Evolutionary conservation across 257 asterid species (phyloP), one percentile per base, ranked within the genome.

Genomic region (Przewalskia tangutica): DNA sequence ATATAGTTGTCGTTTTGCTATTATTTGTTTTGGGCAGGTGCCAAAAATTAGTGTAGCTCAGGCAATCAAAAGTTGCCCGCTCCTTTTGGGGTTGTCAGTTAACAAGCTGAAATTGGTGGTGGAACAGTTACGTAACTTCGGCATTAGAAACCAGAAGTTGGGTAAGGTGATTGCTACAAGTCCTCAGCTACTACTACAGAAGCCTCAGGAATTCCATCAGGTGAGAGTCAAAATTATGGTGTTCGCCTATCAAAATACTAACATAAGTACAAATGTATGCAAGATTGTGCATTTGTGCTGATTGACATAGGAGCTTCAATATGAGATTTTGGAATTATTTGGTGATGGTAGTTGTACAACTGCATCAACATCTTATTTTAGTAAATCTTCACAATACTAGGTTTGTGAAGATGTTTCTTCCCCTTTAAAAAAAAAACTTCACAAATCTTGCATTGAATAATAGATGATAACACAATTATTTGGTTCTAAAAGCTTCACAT

Each of bases 131-230:
- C 48, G 58, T 63, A 88, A 86, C 63, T 82, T 93, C 76, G 92
- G 90, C 77, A 85, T 95, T 79, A 84, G 80, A 59, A 71, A 81
- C 81, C 90, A 92, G 86, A 94, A 36, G 51, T 86, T 95, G 81
- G 98, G 99, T 54, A 86, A 84, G 77, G 89, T 95, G 83, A 87
- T 95, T 80, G 91, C 93, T 48, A 88, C 87, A 84, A 94, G 98
- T 82, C 99, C 99, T 14, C 97, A 93, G 81, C 89, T 95, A 42
- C 89, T 95, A 80, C 90, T 91, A 58, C 92, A 90, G 86, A 91
- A 87, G 88, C 97, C 97, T 87, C 92, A 85, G 86, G 98, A 95
- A 80, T 88, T 95, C 85, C 68, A 54, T 80, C 92, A 91, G 99
- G 99, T 95, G 86, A 90, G 89, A 14, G 55, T 27, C 80, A 23